Base-by-base conservation (phyloP, 1,284 basidiomycete genomes). In the Chiua sp. region DNA sequence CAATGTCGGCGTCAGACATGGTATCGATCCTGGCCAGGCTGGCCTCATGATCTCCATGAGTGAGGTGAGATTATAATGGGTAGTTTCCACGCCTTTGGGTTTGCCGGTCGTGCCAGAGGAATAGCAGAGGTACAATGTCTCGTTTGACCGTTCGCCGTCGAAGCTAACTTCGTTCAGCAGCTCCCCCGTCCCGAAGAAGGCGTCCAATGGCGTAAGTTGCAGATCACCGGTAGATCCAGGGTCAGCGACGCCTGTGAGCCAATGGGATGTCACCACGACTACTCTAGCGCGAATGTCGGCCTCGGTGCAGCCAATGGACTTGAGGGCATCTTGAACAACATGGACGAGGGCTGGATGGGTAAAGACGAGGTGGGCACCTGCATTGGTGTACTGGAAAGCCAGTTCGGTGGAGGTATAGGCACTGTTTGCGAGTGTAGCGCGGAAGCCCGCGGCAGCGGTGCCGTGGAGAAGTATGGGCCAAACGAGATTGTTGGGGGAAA, bases 381-480 rank as follows among this genome's bases (percentile, higher is more conserved):
- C 85, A 66, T 91, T 83, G 22, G 68, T 69, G 60, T 82, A 85
- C 63, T 86, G 85, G 67, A 78, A 78, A 4, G 75, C 77, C 1
- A 86, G 75, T 64, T 85, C 82, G 18, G 65, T 53, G 11, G 77
- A 55, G 5, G 76, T 83, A 54, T 82, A 85, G 1, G 77, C 75
- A 56, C 75, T 78, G 60, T 82, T 85, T 4, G 79, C 79, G 22
- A 79, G 69, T 22, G 83, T 80, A 61, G 79, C 80, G 53, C 79
- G 74, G 8, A 87, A 67, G 4, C 86, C 87, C 2, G 82, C 86
- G 7, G 84, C 82, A 65, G 81, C 78, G 69, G 63, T 68, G 3
- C 86, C 90, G 48, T 86, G 82, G 7, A 88, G 69, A 16, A 84
- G 80, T 48, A 88, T 76, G 0, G 89, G 87, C 82, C 86, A 92